Evolutionary conservation across 371 early-diverging fungal species (phyloP).

Genomic region (Mucor plumbeus): DNA sequence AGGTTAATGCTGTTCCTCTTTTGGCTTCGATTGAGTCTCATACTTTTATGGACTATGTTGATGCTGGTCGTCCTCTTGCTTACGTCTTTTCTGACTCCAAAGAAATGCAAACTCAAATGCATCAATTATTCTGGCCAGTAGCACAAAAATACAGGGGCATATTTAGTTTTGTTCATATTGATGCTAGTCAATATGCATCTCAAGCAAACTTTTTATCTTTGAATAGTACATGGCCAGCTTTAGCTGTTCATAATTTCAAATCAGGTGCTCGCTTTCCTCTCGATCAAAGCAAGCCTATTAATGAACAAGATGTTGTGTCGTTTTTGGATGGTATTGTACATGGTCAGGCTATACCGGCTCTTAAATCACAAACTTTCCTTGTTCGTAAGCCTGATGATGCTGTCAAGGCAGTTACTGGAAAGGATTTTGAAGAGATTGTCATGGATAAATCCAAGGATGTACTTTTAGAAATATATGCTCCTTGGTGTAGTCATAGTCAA

Average conservation of each 20-base stretch:
- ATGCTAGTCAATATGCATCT: slow-evolving; percentile 74
- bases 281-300: slow-evolving; percentile 63
- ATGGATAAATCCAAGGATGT: slow-evolving; percentile 82
- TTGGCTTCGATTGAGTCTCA: slow-evolving; percentile 82
- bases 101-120: slow-evolving; percentile 57
- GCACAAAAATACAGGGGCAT: slow-evolving; percentile 80
- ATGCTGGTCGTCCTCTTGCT: slow-evolving; percentile 79
- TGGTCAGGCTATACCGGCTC: slow-evolving; percentile 67
- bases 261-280: slow-evolving; percentile 74
- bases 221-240: slow-evolving; percentile 77
- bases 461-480: slow-evolving; percentile 70
- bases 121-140: slow-evolving; percentile 57
- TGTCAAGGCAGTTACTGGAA: slow-evolving; percentile 80
- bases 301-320: slow-evolving; percentile 10
- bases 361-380: slow-evolving; percentile 81
- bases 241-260: slow-evolving; percentile 77
- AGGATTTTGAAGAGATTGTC: slow-evolving; percentile 74
- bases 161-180: slow-evolving; percentile 80
- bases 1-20: slow-evolving; percentile 71
- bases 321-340: slow-evolving; percentile 34
- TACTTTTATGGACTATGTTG: slow-evolving; percentile 79
- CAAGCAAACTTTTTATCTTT: slow-evolving; percentile 82
- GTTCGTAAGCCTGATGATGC: slow-evolving; percentile 65
- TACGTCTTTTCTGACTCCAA: slow-evolving; percentile 76
- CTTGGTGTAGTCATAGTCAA: slow-evolving; percentile 89